Conservation (phyloP, 129 eudicot species). For the Pulicaria dysenterica region DNA sequence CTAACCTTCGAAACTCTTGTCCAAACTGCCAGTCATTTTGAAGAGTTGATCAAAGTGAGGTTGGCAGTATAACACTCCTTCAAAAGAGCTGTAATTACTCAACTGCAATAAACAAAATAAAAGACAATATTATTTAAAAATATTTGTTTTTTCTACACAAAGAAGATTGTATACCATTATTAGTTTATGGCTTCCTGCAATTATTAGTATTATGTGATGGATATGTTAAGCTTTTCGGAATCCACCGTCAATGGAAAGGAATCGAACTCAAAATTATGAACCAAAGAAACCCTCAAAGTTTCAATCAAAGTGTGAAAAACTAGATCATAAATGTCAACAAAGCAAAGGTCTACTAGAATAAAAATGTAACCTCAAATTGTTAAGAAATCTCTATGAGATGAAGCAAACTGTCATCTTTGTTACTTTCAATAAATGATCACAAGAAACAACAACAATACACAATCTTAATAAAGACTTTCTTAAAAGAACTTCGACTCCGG, state of each 20-base stretch:
- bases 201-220: background rate
- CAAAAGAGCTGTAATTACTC: conserved; percentile 67
- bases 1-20: conserved; percentile 76
- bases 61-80: conserved; percentile 77
- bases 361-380: background rate
- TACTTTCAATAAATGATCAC: conserved; percentile 1
- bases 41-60: conserved; percentile 80
- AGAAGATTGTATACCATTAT: background rate
- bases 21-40: conserved; percentile 80
- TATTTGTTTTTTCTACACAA: too few species aligned
- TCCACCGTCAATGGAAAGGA: background rate
- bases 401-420: background rate
- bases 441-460: conserved; percentile 5
- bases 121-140: background rate
- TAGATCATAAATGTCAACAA: conserved; percentile 14
- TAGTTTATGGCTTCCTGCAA: background rate
- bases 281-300: background rate
- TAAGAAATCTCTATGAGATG: conserved; percentile 7
- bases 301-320: background rate
- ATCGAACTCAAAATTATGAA: conserved; percentile 6
- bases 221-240: background rate
- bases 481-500: too few species aligned
- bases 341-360: background rate
- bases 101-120: conserved; percentile 49
- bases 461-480: too few species aligned